Conservation (phyloP, 768 basidiomycete genomes). For the Tephrocybe sp. region DNA sequence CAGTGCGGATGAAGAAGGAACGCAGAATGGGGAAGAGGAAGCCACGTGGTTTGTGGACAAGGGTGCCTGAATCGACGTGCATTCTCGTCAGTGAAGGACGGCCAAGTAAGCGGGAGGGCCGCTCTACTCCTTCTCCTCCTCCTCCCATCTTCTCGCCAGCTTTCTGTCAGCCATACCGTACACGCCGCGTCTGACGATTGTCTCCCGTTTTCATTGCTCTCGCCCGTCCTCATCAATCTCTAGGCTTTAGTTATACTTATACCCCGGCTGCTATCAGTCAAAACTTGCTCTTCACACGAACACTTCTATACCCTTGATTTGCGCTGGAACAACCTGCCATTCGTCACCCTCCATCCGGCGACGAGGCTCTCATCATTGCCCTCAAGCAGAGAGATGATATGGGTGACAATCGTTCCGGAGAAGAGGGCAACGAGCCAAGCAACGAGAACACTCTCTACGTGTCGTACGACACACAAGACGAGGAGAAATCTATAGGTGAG, state of each 20-base stretch:
- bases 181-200: no score
- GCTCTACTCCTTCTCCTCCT: background rate
- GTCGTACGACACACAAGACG: constrained; percentile 23
- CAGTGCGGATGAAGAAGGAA: background rate
- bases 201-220: no score
- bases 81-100: constrained; percentile 7
- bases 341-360: constrained; percentile 22
- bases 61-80: constrained; percentile 10
- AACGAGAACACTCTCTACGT: constrained; percentile 19
- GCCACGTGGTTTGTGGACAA: constrained; percentile 6
- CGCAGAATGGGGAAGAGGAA: background rate
- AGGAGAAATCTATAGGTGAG: constrained; percentile 33
- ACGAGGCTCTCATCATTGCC: constrained; percentile 18
- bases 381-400: constrained; percentile 34
- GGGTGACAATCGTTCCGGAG: constrained; percentile 28
- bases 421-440: constrained; percentile 20
- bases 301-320: background rate
- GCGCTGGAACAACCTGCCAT: constrained; percentile 26
- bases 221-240: no score
- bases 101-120: constrained; percentile 14
- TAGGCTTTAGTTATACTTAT: no score
- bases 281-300: background rate
- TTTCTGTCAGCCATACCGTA: background rate
- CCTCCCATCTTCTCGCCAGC: background rate
- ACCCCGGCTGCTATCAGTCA: background rate